Evolutionary conservation across 345 rosid genomes (phyloP).

Genomic region (Orychophragmus violaceus): DNA sequence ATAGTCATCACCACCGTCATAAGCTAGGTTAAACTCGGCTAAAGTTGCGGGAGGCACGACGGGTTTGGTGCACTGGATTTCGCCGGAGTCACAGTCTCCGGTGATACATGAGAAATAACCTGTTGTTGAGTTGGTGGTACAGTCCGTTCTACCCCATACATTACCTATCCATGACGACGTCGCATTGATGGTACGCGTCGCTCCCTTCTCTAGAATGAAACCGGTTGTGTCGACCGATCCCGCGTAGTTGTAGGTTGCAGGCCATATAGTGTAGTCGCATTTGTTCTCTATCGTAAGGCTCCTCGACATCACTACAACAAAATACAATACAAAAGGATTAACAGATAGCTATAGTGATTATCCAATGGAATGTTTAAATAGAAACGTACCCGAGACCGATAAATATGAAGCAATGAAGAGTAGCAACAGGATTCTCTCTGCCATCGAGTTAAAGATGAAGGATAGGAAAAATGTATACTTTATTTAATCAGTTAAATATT

Average conservation of each 20-base stretch:
- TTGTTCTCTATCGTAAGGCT: conserved; percentile 44
- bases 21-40: conserved; percentile 42
- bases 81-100: conserved; percentile 50
- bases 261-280: conserved; percentile 52
- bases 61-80: conserved; percentile 36
- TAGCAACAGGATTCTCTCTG: background rate
- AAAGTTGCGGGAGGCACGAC: conserved; percentile 43
- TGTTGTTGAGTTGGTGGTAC: conserved; percentile 14
- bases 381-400: conserved; percentile 5
- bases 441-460: background rate
- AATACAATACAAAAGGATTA: background rate
- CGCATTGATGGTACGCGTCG: conserved; percentile 12
- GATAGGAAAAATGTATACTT: background rate
- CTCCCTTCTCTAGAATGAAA: conserved; percentile 34
- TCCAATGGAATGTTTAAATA: background rate
- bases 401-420: background rate
- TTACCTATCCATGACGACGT: conserved; percentile 46
- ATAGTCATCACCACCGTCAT: conserved; percentile 32
- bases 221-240: conserved; percentile 45
- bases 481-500: background rate
- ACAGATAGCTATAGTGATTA: background rate
- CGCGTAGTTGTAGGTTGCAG: conserved; percentile 33
- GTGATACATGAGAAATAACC: background rate
- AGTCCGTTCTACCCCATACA: conserved; percentile 50
- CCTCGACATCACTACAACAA: background rate